Conservation (phyloP, 768 basidiomycete species). For the Serendipita vermifera region DNA sequence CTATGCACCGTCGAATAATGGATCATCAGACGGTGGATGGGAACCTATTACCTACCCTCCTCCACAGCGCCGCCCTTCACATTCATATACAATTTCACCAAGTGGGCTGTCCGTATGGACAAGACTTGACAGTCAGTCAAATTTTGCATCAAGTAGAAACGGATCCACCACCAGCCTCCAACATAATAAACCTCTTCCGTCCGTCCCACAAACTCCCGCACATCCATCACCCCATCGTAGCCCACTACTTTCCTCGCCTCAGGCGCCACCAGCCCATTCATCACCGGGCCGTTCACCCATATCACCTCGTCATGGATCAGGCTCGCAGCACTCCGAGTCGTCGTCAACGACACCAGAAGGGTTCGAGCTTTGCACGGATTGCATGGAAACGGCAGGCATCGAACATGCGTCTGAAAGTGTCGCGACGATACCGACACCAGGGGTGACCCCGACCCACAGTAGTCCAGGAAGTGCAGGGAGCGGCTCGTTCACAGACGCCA, state of each 20-base stretch:
- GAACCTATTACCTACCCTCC: too few relatives aligned
- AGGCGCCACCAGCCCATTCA: too few relatives aligned
- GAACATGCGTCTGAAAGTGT: slow-evolving; percentile 39
- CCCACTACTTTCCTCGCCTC: too few relatives aligned
- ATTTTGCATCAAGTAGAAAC: not conserved
- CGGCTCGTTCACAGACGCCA: too few relatives aligned
- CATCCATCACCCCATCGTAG: not conserved
- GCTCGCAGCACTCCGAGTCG: slow-evolving; percentile 3
- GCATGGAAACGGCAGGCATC: slow-evolving; percentile 66
- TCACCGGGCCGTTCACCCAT: not conserved
- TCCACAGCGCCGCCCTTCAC: too few relatives aligned
- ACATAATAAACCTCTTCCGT: not conserved
- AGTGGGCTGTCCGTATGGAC: too few relatives aligned
- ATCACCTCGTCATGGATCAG: slow-evolving; percentile 7
- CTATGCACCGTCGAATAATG: too few relatives aligned
- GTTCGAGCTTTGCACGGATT: slow-evolving; percentile 74
- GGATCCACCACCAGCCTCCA: not conserved
- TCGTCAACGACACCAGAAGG: slow-evolving; percentile 27
- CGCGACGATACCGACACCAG: not conserved
- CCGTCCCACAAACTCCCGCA: not conserved
- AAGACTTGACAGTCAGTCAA: too few relatives aligned
- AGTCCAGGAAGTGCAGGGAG: too few relatives aligned
- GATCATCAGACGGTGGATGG: too few relatives aligned
- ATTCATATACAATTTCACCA: too few relatives aligned
- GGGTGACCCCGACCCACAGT: not conserved